These are phyloP conservation scores for Beta lomatogona DNA, from an alignment of 179 eudicot genomes.

Conservation along the genomic window DNA sequence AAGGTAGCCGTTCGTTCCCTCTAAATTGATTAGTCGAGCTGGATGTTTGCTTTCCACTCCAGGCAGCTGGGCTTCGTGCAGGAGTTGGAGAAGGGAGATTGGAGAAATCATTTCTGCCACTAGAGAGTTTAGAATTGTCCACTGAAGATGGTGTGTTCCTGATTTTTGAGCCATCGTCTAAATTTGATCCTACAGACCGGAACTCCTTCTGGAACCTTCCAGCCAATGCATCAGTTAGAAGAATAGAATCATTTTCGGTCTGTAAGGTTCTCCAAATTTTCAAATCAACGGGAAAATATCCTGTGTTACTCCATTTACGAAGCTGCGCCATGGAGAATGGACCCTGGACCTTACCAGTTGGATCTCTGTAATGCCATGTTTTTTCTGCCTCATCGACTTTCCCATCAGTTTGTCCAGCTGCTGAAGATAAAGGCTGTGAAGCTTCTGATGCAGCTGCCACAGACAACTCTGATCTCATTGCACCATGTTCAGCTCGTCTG, in stretches of 20 bases:
- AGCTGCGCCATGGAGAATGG: conserved; percentile 89
- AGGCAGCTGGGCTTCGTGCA: conserved; percentile 36
- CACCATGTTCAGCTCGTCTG: conserved; percentile 36
- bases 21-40: conserved; percentile 31
- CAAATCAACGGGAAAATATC: conserved; percentile 81
- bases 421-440: conserved; percentile 38
- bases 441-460: conserved; percentile 42
- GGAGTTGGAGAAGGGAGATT: conserved; percentile 83
- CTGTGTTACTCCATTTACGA: conserved; percentile 91
- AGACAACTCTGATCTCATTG: conserved; percentile 37
- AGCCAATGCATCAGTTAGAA: conserved; percentile 72
- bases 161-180: conserved; percentile 30
- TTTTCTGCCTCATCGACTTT: conserved; percentile 73
- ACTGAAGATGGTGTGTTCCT: conserved; percentile 33
- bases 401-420: conserved; percentile 36
- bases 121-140: conserved; percentile 41
- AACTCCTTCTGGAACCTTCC: conserved; percentile 61
- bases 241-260: conserved; percentile 63
- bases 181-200: conserved; percentile 19
- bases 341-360: conserved; percentile 89
- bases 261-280: conserved; percentile 67
- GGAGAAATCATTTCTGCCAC: conserved; percentile 41
- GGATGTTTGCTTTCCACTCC: conserved; percentile 38
- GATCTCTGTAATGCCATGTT: conserved; percentile 88
- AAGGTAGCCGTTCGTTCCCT: conserved; percentile 43